Evolutionary conservation across 1,139 yeast species (phyloP).

Genomic region (Blastobotrys malaysiensis): DNA sequence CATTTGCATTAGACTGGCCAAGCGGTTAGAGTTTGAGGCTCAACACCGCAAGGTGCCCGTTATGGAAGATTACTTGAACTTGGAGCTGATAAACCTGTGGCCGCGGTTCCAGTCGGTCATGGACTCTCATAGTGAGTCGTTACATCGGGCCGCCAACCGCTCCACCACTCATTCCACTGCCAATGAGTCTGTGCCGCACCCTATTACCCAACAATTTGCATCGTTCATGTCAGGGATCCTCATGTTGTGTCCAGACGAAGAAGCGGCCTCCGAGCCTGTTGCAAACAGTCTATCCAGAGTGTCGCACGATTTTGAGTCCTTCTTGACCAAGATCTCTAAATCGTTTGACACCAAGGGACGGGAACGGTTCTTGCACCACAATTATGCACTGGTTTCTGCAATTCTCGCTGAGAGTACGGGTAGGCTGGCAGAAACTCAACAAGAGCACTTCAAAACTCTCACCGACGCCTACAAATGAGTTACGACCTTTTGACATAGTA

Average conservation of each 20-base stretch:
- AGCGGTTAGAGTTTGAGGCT: slow-evolving; percentile 55
- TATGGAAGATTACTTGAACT: slow-evolving; percentile 66
- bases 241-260: slow-evolving; percentile 40
- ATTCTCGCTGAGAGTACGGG: slow-evolving; percentile 41
- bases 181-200: slow-evolving; percentile 49
- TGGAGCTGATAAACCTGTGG: slow-evolving; percentile 66
- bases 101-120: slow-evolving; percentile 75
- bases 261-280: slow-evolving; percentile 56
- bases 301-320: slow-evolving; percentile 72
- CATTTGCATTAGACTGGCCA: slow-evolving; percentile 69
- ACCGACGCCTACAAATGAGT: slow-evolving; percentile 48
- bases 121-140: slow-evolving; percentile 69
- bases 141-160: slow-evolving; percentile 42
- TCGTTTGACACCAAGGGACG: slow-evolving; percentile 44
- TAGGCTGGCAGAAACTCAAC: slow-evolving; percentile 50
- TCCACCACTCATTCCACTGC: slow-evolving; percentile 29
- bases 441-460: slow-evolving; percentile 54
- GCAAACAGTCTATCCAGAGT: slow-evolving; percentile 62
- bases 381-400: slow-evolving; percentile 46
- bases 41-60: slow-evolving; percentile 66
- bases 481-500: too few relatives aligned
- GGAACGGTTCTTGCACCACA: slow-evolving; percentile 71
- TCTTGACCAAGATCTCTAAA: slow-evolving; percentile 57
- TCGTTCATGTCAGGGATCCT: slow-evolving; percentile 68
- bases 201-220: slow-evolving; percentile 74